phyloP scores from a whole-genome alignment of 2,329 filamentous ascomycete genomes.

The Clarireedia hainanense region DNA sequence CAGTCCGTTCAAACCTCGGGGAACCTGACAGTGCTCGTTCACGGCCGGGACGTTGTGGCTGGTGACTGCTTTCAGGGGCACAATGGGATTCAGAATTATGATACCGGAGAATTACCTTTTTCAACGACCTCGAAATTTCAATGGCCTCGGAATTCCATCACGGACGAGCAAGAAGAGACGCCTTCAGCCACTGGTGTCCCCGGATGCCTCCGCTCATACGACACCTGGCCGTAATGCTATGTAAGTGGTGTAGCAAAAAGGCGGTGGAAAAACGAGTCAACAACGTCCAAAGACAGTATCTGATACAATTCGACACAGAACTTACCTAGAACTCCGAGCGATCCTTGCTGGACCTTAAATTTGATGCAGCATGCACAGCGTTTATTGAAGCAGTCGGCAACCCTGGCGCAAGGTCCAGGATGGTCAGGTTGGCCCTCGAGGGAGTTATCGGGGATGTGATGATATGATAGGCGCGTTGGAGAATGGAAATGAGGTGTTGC shows the following conservation, averaged over 20 bases:
- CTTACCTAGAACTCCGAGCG: neutral
- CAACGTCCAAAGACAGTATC: neutral
- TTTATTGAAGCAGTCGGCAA: conserved; percentile 9
- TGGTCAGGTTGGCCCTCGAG: neutral
- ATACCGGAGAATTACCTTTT: neutral
- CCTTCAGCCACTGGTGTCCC: neutral
- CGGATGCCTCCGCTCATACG: neutral
- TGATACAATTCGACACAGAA: conserved; percentile 1
- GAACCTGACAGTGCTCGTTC: neutral
- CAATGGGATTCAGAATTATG: neutral
- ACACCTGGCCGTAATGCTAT: neutral
- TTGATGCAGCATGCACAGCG: conserved; percentile 11
- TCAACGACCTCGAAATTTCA: neutral
- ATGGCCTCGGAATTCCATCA: neutral
- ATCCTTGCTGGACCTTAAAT: conserved; percentile 7
- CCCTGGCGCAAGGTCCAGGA: neutral
- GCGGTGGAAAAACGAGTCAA: neutral
- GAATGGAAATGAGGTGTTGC: conserved; percentile 1
- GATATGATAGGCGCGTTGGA: conserved; percentile 8
- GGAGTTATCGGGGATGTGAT: neutral
- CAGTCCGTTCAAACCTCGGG: neutral
- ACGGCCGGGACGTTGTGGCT: neutral
- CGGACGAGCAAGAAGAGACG: neutral
- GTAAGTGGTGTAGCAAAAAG: neutral
- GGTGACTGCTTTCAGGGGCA: neutral